Percentiles rank a stretch among this genome's conserved stretches.
Evolutionary conservation across 179 eudicot species (phyloP).

Genomic region (Carnegiea gigantea): DNA sequence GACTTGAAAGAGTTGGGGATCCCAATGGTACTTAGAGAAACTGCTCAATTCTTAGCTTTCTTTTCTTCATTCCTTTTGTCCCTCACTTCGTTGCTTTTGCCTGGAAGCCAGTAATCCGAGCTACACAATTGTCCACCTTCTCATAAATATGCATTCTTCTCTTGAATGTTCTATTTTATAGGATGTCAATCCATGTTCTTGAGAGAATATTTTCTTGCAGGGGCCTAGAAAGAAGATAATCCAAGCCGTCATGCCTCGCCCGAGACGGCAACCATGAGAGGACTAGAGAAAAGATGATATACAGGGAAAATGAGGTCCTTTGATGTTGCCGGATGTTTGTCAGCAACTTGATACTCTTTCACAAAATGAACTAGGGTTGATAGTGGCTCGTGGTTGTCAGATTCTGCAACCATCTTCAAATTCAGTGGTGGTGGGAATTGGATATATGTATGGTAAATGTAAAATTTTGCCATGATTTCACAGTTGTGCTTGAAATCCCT

Average conservation of each 20-base stretch:
- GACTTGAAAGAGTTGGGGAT: conserved; percentile 90
- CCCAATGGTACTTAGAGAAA: conserved; percentile 63
- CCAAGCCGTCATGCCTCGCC: conserved; percentile 48
- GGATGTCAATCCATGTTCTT: neutral
- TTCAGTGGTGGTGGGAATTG: neutral
- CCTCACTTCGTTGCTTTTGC: neutral
- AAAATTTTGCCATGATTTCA: conserved; percentile 20
- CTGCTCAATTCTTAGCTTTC: neutral
- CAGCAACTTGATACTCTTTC: conserved; percentile 2
- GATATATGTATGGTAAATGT: conserved; percentile 24
- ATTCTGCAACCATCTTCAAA: conserved; percentile 2
- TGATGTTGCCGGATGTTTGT: conserved; percentile 3
- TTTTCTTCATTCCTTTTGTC: neutral
- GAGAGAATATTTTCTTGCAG: conserved; percentile 33
- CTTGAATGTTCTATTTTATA: neutral
- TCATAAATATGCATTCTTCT: neutral
- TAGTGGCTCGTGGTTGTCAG: conserved; percentile 3
- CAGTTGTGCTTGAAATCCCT: conserved; percentile 2
- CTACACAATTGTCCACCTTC: neutral
- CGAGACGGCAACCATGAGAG: conserved; percentile 28
- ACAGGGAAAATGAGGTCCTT: conserved; percentile 9
- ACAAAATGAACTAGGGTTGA: conserved; percentile 1
- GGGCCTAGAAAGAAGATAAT: conserved; percentile 81
- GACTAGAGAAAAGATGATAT: neutral
- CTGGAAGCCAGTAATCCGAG: neutral